Evolutionary conservation across 768 basidiomycete genomes (phyloP).

Genomic region (Zangia roseola): DNA sequence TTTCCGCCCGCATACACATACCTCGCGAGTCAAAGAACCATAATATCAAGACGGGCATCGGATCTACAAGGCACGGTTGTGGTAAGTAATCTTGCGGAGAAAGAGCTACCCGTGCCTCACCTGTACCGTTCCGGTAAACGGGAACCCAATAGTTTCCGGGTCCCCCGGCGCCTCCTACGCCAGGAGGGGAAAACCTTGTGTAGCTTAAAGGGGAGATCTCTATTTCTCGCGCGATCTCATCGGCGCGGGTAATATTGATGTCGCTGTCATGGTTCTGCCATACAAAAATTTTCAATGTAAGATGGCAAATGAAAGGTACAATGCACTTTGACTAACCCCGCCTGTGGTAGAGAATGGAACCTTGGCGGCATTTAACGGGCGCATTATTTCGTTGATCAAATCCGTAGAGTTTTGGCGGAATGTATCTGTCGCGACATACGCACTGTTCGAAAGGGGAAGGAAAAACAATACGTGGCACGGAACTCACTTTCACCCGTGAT

Average conservation of each 20-base stretch:
- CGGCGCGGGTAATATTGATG: constrained; percentile 65
- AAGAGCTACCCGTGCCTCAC: constrained; percentile 18
- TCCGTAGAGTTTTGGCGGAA: constrained; percentile 65
- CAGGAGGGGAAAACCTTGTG: constrained; percentile 56
- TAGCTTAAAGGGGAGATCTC: constrained; percentile 56
- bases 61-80: constrained; percentile 23
- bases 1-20: constrained; percentile 14
- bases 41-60: constrained; percentile 51
- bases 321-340: constrained; percentile 46
- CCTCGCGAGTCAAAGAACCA: constrained; percentile 82
- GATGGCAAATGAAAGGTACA: not conserved
- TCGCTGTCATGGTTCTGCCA: constrained; percentile 74
- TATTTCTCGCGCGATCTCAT: constrained; percentile 65
- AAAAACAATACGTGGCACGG: not conserved
- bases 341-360: constrained; percentile 70
- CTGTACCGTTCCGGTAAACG: constrained; percentile 41
- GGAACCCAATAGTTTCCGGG: constrained; percentile 80
- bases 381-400: constrained; percentile 63
- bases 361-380: constrained; percentile 52
- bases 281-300: not conserved
- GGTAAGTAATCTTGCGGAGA: not conserved
- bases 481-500: constrained; percentile 68
- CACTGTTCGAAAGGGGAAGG: not conserved
- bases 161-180: constrained; percentile 63
- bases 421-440: constrained; percentile 43